These are phyloP conservation scores for Talaromyces ruber DNA, from an alignment of 495 filamentous ascomycete genomes.

Conservation along the genomic window DNA sequence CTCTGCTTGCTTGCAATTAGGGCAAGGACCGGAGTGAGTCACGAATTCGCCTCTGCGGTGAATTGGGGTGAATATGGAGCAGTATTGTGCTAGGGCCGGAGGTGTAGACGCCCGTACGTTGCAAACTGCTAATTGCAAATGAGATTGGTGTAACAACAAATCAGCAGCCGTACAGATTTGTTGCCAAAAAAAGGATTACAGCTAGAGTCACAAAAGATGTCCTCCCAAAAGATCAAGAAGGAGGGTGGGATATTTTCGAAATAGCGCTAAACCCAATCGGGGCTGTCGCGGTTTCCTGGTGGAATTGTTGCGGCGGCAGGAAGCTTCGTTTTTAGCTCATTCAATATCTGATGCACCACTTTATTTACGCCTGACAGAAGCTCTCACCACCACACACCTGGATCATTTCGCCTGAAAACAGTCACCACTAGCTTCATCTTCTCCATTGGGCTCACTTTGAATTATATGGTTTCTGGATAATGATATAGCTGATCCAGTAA, in stretches of 20 bases:
- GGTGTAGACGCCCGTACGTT: neutral
- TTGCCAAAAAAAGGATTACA: neutral
- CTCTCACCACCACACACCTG: neutral
- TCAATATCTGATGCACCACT: slow-evolving; percentile 21
- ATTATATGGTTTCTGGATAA: slow-evolving; percentile 17
- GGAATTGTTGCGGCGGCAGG: neutral
- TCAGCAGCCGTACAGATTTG: neutral
- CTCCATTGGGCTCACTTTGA: slow-evolving; percentile 3
- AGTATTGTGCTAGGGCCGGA: neutral
- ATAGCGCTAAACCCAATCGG: slow-evolving; percentile 26
- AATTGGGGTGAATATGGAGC: neutral
- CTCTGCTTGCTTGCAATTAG: neutral
- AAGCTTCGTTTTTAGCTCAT: slow-evolving; percentile 12
- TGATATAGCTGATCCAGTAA: slow-evolving; percentile 53
- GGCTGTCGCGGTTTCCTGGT: slow-evolving; percentile 7
- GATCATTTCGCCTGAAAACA: slow-evolving; percentile 14
- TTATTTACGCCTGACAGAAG: neutral
- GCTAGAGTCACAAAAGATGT: neutral
- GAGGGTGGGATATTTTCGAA: neutral
- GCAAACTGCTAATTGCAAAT: neutral
- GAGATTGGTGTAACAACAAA: neutral
- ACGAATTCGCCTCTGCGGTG: neutral
- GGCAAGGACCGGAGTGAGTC: neutral
- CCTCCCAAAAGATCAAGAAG: neutral
- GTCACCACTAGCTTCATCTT: slow-evolving; percentile 9